Conservation (phyloP, 257 asterid species). For the Scutellaria baicalensis region DNA sequence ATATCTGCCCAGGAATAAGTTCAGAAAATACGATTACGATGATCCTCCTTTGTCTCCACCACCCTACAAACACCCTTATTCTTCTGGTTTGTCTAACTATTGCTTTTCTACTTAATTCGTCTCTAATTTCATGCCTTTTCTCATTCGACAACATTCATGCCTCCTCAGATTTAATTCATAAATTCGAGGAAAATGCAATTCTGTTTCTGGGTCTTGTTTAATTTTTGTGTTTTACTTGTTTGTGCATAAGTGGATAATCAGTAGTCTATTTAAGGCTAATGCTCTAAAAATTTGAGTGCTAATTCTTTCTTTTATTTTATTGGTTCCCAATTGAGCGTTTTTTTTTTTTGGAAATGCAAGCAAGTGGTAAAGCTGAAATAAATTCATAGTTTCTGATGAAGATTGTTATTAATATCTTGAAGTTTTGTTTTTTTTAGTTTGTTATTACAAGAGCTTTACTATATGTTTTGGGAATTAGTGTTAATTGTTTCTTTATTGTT, state of each 20-base stretch:
- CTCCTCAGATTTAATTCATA: neutral
- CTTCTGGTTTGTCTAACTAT: constrained; percentile 27
- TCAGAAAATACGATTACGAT: constrained; percentile 34
- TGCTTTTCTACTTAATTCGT: neutral
- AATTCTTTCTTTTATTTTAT: neutral
- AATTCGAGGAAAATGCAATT: neutral
- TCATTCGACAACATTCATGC: neutral
- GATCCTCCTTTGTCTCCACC: constrained; percentile 44
- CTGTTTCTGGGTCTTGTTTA: neutral
- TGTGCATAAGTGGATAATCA: neutral
- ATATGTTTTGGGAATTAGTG: neutral
- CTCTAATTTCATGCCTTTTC: neutral
- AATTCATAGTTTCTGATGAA: neutral
- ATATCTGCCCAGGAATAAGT: constrained; percentile 40
- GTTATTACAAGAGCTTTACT: neutral
- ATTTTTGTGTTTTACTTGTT: neutral
- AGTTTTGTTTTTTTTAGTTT: neutral
- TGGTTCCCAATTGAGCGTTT: neutral
- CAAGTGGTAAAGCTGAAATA: neutral
- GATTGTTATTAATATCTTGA: neutral
- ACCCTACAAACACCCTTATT: constrained; percentile 23
- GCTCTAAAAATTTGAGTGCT: neutral
- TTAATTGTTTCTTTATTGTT: neutral
- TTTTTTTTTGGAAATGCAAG: neutral
- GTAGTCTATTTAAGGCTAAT: neutral